Percentiles rank a stretch among this genome's conserved stretches.
Conservation (phyloP, 2,329 filamentous ascomycete species). For the Neopestalotiopsis clavispora region DNA sequence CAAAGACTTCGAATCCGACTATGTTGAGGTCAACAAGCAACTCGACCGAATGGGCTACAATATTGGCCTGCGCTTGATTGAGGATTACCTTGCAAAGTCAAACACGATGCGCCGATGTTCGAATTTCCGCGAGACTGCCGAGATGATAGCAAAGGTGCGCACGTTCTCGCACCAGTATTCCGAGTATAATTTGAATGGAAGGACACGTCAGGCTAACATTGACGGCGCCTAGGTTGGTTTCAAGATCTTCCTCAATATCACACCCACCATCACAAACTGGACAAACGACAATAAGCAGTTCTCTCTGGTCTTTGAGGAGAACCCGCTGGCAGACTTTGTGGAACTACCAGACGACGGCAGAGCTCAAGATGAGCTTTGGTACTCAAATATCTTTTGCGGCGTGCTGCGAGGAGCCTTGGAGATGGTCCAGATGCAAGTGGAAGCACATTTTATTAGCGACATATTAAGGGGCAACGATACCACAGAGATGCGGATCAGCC, state of each 20-base stretch:
- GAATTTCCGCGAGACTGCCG: constrained; percentile 94
- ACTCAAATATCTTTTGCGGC: constrained; percentile 95
- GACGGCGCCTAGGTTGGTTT: constrained; percentile 78
- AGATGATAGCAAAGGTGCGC: constrained; percentile 88
- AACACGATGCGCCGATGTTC: constrained; percentile 86
- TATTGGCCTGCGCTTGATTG: constrained; percentile 92
- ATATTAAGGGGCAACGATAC: constrained; percentile 91
- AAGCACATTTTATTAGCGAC: constrained; percentile 95
- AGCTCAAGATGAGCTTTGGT: constrained; percentile 97
- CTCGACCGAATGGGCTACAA: constrained; percentile 99
- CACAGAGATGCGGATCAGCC: constrained; percentile 93
- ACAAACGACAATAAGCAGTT: constrained; percentile 96
- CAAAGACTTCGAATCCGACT: constrained; percentile 94
- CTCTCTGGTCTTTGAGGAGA: constrained; percentile 95
- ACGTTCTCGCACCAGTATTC: not conserved
- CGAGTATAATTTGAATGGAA: not conserved
- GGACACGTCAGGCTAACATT: not conserved
- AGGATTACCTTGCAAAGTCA: constrained; percentile 96
- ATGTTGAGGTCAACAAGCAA: constrained; percentile 95
- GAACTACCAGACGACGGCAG: constrained; percentile 95
- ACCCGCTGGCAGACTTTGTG: constrained; percentile 95
- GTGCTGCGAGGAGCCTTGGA: constrained; percentile 89
- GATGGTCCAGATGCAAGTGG: constrained; percentile 99
- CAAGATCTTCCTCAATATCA: constrained; percentile 98
- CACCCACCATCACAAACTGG: constrained; percentile 93